Evolutionary conservation across 1,284 basidiomycete species (phyloP), one percentile per base, ranked within the genome.

Genomic region (Apiotrichum laibachii): DNA sequence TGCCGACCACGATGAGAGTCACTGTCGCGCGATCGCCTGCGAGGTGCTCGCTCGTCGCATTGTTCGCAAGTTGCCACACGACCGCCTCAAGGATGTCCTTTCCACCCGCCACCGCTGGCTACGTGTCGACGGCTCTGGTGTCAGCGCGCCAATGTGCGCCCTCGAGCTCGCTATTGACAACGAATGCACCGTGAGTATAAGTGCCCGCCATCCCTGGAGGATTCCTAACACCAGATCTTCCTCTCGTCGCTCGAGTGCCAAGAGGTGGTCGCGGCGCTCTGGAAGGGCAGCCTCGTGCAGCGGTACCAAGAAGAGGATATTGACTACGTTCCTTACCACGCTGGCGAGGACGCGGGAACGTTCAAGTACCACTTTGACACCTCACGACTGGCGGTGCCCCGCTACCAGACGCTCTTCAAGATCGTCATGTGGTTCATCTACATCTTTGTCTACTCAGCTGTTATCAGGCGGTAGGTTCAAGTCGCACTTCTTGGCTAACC

Each of bases 221-320:
- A 43, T 22, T 53, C 9, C 31, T 34, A 4, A 48, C 26, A 7
- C 82, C 83, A 22, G 73, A 88, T 91, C 65, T 96, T 96, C 77
- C 77, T 96, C 44, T 90, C 89, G 6, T 94, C 90, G 0, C 85
- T 77, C 52, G 92, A 95, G 77, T 85, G 89, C 16, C 92, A 95
- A 73, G 83, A 88, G 68, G 77, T 81, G 19, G 75, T 81, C 47
- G 70, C 76, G 46, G 71, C 71, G 0, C 81, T 93, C 11, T 93
- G 91, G 91, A 81, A 78, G 22, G 91, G 91, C 15, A 84, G 86
- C 21, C 82, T 90, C 58, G 81, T 93, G 5, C 91, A 92, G 74
- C 82, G 82, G 59, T 86, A 89, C 57, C 69, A 75, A 50, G 47
- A 33, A 31, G 47, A 48, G 16, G 71, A 78, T 56, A 76, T 79